Evolutionary conservation across 1,284 basidiomycete species (phyloP).

Genomic region (Mrakiaceae sp.): DNA sequence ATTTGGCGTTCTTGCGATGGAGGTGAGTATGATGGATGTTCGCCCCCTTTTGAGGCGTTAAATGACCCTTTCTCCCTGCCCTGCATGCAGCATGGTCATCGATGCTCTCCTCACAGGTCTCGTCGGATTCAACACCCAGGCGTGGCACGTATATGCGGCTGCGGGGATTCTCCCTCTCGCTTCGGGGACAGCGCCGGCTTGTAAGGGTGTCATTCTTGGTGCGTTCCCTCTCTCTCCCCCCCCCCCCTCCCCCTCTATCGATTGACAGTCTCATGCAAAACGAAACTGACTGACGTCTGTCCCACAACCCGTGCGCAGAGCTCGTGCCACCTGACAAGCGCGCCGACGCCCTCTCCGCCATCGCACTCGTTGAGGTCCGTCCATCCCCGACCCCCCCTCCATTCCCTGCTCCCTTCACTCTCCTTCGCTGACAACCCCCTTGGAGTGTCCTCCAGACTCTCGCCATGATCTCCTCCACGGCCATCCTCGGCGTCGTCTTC

Average conservation of each 20-base stretch:
- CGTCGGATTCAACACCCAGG: conserved; percentile 21
- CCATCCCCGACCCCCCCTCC: too few relatives aligned
- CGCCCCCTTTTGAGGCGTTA: not conserved
- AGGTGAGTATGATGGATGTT: conserved; percentile 1
- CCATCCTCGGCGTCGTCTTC: too few relatives aligned
- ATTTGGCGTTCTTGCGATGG: conserved; percentile 31
- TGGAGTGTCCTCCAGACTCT: too few relatives aligned
- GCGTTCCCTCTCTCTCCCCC: not conserved
- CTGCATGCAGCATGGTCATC: conserved; percentile 24
- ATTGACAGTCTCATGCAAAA: conserved; percentile 19
- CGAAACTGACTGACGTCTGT: too few relatives aligned
- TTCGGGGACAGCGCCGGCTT: conserved; percentile 31
- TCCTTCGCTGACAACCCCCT: too few relatives aligned
- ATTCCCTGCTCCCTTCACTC: too few relatives aligned
- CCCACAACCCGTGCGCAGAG: conserved; percentile 17
- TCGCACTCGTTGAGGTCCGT: conserved; percentile 29
- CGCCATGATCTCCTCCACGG: too few relatives aligned
- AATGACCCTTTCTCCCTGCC: not conserved
- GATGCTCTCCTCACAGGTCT: conserved; percentile 29
- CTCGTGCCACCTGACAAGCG: conserved; percentile 27
- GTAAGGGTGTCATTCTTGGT: conserved; percentile 27
- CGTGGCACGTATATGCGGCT: conserved; percentile 32
- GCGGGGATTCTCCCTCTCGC: conserved; percentile 32
- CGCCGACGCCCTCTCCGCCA: conserved; percentile 30
- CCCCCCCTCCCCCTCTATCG: not conserved